Evolutionary conservation across 2,329 filamentous ascomycete species (phyloP).

Genomic region (Diaporthe australafricana): DNA sequence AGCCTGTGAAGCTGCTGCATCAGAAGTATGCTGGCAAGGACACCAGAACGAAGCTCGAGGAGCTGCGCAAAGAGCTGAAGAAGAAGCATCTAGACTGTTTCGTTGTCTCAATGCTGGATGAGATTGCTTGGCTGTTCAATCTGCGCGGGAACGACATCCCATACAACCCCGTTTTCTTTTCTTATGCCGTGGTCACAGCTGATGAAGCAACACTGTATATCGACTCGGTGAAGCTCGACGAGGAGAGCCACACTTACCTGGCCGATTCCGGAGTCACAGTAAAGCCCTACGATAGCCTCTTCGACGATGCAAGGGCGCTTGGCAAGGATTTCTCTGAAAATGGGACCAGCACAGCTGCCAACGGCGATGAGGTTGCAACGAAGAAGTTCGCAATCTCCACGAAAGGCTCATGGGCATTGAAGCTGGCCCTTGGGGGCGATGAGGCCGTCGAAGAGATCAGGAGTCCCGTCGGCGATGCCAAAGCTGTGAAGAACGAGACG

Average conservation of each 20-base stretch:
- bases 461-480: conserved; percentile 89
- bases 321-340: conserved; percentile 54
- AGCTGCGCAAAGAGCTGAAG: conserved; percentile 89
- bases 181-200: conserved; percentile 89
- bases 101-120: conserved; percentile 93
- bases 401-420: conserved; percentile 92
- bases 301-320: conserved; percentile 79
- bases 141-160: conserved; percentile 93
- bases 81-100: conserved; percentile 91
- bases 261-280: conserved; percentile 76
- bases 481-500: conserved; percentile 92
- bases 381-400: conserved; percentile 87
- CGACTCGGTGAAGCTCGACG: conserved; percentile 80
- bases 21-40: conserved; percentile 84
- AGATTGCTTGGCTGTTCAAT: conserved; percentile 99
- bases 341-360: conserved; percentile 37
- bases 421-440: conserved; percentile 86
- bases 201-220: conserved; percentile 84
- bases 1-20: conserved; percentile 79
- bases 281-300: conserved; percentile 85
- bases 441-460: conserved; percentile 86
- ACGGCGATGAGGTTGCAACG: conserved; percentile 43
- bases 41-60: conserved; percentile 83
- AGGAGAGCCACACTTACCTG: conserved; percentile 77
- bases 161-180: conserved; percentile 98